phyloP scores from a whole-genome alignment of 306 rosid species.

The Rosa multiflora region DNA sequence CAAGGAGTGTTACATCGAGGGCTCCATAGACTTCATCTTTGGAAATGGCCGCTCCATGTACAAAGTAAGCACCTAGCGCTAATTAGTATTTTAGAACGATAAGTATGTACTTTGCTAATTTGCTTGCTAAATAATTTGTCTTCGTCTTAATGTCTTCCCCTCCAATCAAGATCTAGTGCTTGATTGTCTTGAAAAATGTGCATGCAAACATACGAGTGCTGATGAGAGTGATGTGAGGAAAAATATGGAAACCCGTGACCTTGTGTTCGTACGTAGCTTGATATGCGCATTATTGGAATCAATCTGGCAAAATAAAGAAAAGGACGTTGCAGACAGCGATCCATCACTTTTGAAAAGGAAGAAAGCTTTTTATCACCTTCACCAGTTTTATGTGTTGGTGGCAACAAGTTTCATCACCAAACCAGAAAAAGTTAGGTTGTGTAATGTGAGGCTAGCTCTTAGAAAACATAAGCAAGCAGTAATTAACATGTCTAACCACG shows the following conservation, averaged over 20 bases:
- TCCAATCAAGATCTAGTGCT: not conserved
- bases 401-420: not conserved
- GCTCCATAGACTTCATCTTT: conserved; percentile 88
- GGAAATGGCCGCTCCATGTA: conserved; percentile 94
- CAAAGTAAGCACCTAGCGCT: conserved; percentile 43
- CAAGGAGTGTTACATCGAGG: conserved; percentile 86
- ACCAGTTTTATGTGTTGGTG: not conserved
- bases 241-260: conserved; percentile 11
- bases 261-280: not conserved
- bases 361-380: not conserved
- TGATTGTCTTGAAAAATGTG: conserved; percentile 6
- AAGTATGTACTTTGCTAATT: not conserved
- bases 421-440: not conserved
- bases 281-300: not conserved
- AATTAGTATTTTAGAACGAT: not conserved
- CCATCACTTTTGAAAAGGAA: not conserved
- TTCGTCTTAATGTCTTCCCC: not conserved
- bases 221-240: not conserved
- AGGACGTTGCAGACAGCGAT: not conserved
- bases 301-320: not conserved
- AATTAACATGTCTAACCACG: not conserved
- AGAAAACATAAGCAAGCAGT: not conserved
- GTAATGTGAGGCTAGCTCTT: not conserved
- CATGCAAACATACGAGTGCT: not conserved
- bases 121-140: not conserved